These are phyloP conservation scores for Cyphellophora attinorum DNA, from an alignment of 2,329 filamentous ascomycete species.

Conservation along the genomic window DNA sequence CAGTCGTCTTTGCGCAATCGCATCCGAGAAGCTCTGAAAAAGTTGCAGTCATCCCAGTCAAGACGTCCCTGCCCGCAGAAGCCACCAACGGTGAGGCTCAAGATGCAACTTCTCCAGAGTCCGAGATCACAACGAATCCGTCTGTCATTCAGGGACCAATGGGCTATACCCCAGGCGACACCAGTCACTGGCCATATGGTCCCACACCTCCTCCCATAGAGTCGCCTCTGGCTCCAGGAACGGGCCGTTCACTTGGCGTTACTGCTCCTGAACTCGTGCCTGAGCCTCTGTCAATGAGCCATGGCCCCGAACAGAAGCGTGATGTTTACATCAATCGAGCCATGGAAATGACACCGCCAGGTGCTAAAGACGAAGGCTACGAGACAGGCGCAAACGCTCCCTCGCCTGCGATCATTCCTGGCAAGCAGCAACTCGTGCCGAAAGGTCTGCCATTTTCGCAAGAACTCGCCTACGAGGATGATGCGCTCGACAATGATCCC, in stretches of 20 bases:
- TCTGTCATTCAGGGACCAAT: slow-evolving; percentile 71
- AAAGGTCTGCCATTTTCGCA: slow-evolving; percentile 5
- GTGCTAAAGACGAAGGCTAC: slow-evolving; percentile 78
- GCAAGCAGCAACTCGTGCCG: not conserved
- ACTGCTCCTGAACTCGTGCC: slow-evolving; percentile 29
- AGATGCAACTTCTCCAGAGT: slow-evolving; percentile 24
- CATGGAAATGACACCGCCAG: slow-evolving; percentile 41
- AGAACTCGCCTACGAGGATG: not conserved
- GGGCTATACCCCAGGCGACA: slow-evolving; percentile 38
- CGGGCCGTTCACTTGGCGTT: slow-evolving; percentile 32
- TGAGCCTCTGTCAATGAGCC: slow-evolving; percentile 19
- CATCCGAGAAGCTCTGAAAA: slow-evolving; percentile 28
- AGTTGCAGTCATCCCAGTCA: too few species aligned
- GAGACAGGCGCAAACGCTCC: slow-evolving; percentile 56
- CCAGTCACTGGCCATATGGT: slow-evolving; percentile 47
- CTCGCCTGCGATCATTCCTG: slow-evolving; percentile 11
- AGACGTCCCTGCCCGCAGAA: slow-evolving; percentile 1
- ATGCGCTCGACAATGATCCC: slow-evolving; percentile 45
- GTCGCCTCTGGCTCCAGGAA: slow-evolving; percentile 24
- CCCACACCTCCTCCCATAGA: slow-evolving; percentile 39
- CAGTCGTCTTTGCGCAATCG: slow-evolving; percentile 45
- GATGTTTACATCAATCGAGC: not conserved
- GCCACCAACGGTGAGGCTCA: not conserved
- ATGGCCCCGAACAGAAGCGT: slow-evolving; percentile 22
- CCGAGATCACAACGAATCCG: slow-evolving; percentile 72